Conservation (phyloP, 371 early-diverging fungal species). For the Saksenaea oblongispora region DNA sequence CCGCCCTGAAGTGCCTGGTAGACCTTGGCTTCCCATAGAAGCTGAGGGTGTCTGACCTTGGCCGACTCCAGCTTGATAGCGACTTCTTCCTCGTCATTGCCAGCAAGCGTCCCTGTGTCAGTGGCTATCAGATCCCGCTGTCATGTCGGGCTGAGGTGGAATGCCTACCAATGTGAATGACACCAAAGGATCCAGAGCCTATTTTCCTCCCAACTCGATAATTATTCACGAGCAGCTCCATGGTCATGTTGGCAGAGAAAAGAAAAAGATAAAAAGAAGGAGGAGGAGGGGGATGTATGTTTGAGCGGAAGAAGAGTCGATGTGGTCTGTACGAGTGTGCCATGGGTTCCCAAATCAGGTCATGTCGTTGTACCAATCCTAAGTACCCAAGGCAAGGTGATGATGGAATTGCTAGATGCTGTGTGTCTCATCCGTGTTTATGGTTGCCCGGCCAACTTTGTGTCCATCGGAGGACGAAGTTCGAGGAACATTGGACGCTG, state of each 20-base stretch:
- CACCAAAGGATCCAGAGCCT: background rate
- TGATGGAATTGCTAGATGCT: no score
- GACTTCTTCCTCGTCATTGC: constrained; percentile 65
- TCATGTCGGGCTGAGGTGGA: background rate
- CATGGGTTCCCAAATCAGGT: background rate
- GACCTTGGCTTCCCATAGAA: constrained; percentile 96
- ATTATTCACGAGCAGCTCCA: background rate
- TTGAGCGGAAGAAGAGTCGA: background rate
- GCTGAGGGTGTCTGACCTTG: constrained; percentile 93
- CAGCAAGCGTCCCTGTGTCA: no score
- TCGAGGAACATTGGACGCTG: no score
- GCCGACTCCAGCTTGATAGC: constrained; percentile 95
- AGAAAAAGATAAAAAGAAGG: background rate
- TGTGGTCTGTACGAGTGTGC: background rate
- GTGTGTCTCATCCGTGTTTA: no score
- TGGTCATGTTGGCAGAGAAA: background rate
- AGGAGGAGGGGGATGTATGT: background rate
- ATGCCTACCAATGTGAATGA: background rate
- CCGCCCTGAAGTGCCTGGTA: constrained; percentile 94
- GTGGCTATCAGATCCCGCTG: no score
- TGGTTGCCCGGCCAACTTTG: no score
- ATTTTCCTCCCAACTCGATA: background rate
- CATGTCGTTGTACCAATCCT: background rate
- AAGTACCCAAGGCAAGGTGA: background rate
- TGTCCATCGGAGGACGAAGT: no score